Conservation (phyloP, 495 filamentous ascomycete genomes). For the Cryomyces antarcticus region DNA sequence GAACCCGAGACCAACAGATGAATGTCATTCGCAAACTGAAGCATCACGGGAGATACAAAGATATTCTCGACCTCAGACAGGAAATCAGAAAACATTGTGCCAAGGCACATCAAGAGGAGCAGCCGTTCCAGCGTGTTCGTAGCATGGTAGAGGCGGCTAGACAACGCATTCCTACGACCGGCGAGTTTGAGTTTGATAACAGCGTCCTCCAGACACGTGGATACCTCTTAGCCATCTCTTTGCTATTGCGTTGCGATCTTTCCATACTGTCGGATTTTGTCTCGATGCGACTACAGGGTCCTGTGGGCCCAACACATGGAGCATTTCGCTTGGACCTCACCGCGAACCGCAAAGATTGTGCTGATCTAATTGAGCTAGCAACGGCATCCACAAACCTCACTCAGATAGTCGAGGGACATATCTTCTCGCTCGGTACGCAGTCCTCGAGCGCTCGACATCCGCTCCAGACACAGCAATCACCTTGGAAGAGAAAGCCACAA, state of each 20-base stretch:
- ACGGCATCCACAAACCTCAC: slow-evolving; percentile 6
- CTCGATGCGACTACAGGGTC: slow-evolving; percentile 9
- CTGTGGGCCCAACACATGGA: not conserved
- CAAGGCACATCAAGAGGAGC: slow-evolving; percentile 31
- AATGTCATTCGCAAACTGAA: not conserved
- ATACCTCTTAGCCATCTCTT: slow-evolving; percentile 25
- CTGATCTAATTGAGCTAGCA: slow-evolving; percentile 12
- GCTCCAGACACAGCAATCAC: not conserved
- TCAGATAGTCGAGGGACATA: slow-evolving; percentile 18
- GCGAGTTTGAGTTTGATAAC: slow-evolving; percentile 25
- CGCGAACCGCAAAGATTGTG: slow-evolving; percentile 6
- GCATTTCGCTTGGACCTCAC: slow-evolving; percentile 7
- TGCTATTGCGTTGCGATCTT: slow-evolving; percentile 34
- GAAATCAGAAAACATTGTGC: slow-evolving; percentile 23
- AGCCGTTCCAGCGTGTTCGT: slow-evolving; percentile 37
- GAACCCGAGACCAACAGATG: slow-evolving; percentile 1
- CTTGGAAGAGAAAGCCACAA: slow-evolving; percentile 4
- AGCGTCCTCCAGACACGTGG: slow-evolving; percentile 26
- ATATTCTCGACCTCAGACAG: slow-evolving; percentile 20
- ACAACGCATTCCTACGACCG: slow-evolving; percentile 11
- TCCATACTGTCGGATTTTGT: slow-evolving; percentile 35
- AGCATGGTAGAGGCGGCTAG: slow-evolving; percentile 30
- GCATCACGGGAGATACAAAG: slow-evolving; percentile 16
- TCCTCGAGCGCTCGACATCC: slow-evolving; percentile 14
- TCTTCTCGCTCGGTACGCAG: slow-evolving; percentile 20